phyloP scores from a whole-genome alignment of 148 eudicot genomes.

The Rhododendron kiyosumense region DNA sequence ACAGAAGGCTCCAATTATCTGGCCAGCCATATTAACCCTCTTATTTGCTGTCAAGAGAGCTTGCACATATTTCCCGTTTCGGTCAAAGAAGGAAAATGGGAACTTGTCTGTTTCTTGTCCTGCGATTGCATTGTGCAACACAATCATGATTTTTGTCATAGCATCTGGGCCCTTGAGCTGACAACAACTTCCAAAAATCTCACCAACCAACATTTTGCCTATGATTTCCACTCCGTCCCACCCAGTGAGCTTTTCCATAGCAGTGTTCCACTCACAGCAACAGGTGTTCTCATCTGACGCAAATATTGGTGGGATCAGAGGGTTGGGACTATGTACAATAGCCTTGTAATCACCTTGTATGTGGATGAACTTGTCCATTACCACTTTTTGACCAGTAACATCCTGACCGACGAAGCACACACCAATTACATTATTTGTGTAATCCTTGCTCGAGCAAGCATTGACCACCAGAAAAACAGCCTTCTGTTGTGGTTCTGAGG shows the following conservation, averaged over 20 bases:
- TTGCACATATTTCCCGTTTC: slow-evolving; percentile 64
- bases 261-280: slow-evolving; percentile 93
- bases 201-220: slow-evolving; percentile 79
- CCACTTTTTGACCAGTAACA: slow-evolving; percentile 72
- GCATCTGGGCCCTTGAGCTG: slow-evolving; percentile 78
- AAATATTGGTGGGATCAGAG: slow-evolving; percentile 91
- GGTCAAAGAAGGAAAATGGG: slow-evolving; percentile 74
- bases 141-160: slow-evolving; percentile 82
- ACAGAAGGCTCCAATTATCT: slow-evolving; percentile 78
- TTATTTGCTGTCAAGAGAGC: slow-evolving; percentile 84
- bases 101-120: slow-evolving; percentile 70
- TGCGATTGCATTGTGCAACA: slow-evolving; percentile 77
- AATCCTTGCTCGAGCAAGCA: slow-evolving; percentile 91
- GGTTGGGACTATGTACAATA: slow-evolving; percentile 83
- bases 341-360: slow-evolving; percentile 92
- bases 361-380: slow-evolving; percentile 82
- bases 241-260: slow-evolving; percentile 91
- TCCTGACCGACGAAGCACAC: slow-evolving; percentile 95
- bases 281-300: slow-evolving; percentile 82
- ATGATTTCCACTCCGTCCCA: slow-evolving; percentile 63
- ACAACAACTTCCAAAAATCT: slow-evolving; percentile 74
- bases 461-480: slow-evolving; percentile 77
- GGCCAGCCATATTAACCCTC: slow-evolving; percentile 68
- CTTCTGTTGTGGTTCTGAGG: slow-evolving; percentile 34
- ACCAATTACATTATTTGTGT: slow-evolving; percentile 60